Percentiles rank a stretch among this genome's conserved stretches.
These are phyloP conservation scores for Cenococcum geophilum DNA, from an alignment of 495 filamentous ascomycete genomes.

Conservation along the genomic window DNA sequence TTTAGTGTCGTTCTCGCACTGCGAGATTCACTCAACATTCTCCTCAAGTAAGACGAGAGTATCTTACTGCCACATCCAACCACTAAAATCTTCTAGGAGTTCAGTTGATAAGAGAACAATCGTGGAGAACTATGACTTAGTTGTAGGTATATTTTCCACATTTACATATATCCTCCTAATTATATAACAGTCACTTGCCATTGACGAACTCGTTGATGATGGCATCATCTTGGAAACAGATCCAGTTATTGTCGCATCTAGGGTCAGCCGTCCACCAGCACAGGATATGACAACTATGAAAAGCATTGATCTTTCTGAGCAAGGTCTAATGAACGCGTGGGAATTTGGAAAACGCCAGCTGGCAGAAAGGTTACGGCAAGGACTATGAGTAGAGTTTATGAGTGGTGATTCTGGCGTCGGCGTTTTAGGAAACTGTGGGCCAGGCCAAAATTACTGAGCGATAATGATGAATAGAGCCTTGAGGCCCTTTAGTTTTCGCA, in stretches of 20 bases:
- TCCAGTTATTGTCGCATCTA: conserved; percentile 80
- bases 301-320: conserved; percentile 90
- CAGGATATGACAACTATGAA: conserved; percentile 84
- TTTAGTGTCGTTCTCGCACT: conserved; percentile 76
- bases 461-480: no score
- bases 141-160: conserved; percentile 29
- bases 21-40: conserved; percentile 78
- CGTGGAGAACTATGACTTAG: conserved; percentile 89
- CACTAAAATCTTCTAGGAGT: conserved; percentile 49
- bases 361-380: conserved; percentile 81
- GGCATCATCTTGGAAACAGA: conserved; percentile 96
- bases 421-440: not conserved
- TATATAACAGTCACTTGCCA: conserved; percentile 67
- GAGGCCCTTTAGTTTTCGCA: no score
- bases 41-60: conserved; percentile 69
- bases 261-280: conserved; percentile 85
- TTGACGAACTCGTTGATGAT: conserved; percentile 90
- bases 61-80: not conserved
- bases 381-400: conserved; percentile 7
- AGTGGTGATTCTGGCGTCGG: not conserved
- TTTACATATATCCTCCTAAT: not conserved
- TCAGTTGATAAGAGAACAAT: conserved; percentile 95
- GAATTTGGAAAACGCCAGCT: conserved; percentile 91
- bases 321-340: conserved; percentile 90
- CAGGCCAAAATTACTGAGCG: no score